Percentiles rank a stretch among this genome's conserved stretches.
These are phyloP conservation scores for Clonostachys rosea DNA, from an alignment of 2,329 filamentous ascomycete genomes.

Conservation along the genomic window DNA sequence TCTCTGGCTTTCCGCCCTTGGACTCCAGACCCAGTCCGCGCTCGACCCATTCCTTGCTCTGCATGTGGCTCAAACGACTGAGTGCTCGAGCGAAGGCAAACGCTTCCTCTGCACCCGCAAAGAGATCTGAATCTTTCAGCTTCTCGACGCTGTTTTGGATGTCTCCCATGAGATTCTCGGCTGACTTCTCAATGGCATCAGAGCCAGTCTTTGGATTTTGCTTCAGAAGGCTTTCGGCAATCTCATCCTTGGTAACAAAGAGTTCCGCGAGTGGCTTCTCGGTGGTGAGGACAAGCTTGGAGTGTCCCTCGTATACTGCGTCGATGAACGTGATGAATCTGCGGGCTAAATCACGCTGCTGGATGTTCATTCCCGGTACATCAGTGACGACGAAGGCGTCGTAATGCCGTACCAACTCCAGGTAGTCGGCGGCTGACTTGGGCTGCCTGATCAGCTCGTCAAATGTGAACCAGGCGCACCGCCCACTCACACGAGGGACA, in stretches of 20 bases:
- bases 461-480: slow-evolving; percentile 87
- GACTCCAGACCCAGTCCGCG: slow-evolving; percentile 65
- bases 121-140: slow-evolving; percentile 81
- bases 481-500: slow-evolving; percentile 83
- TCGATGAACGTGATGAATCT: slow-evolving; percentile 98
- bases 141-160: slow-evolving; percentile 78
- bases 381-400: slow-evolving; percentile 90
- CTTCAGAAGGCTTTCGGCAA: slow-evolving; percentile 52
- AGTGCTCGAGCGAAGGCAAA: slow-evolving; percentile 93
- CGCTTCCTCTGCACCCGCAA: slow-evolving; percentile 90
- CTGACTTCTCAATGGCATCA: slow-evolving; percentile 7
- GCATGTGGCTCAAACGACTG: slow-evolving; percentile 85
- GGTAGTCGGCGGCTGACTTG: slow-evolving; percentile 89
- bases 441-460: slow-evolving; percentile 84
- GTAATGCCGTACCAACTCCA: slow-evolving; percentile 86
- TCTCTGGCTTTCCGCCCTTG: slow-evolving; percentile 60
- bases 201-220: slow-evolving; percentile 32
- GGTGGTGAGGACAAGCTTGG: slow-evolving; percentile 92
- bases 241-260: slow-evolving; percentile 72
- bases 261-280: slow-evolving; percentile 80
- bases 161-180: neutral
- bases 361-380: slow-evolving; percentile 86
- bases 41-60: slow-evolving; percentile 92
- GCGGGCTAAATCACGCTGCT: slow-evolving; percentile 79
- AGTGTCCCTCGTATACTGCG: slow-evolving; percentile 86